Base-by-base conservation (phyloP, 2,329 filamentous ascomycete genomes). In the Aspergillus tamarii region DNA sequence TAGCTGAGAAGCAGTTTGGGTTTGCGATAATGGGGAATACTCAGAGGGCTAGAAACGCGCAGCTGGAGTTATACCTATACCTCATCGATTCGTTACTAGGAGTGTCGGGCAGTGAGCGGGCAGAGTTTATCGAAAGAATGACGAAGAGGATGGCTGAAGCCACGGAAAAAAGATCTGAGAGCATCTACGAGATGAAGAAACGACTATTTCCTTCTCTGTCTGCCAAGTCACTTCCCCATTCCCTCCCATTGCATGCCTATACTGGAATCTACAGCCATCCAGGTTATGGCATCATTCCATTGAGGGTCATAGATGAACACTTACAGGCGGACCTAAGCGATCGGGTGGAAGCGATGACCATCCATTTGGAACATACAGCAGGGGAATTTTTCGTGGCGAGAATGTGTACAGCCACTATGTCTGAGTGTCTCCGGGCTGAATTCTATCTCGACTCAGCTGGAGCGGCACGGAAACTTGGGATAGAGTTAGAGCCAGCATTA, bases 1-100 rank as follows among this genome's bases (percentile, higher is more conserved):
- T 73, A 9, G 70, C 72, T 1, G 65, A 63, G 5, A 66, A 61
- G 19, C 39, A 65, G 2, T 73, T 70, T 19, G 72, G 69, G 1
- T 69, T 73, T 45, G 70, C 57, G 0, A 64, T 73, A 54, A 72
- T 73, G 71, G 67, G 66, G 10, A 73, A 73, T 45, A 58, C 67
- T 0, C 57, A 28, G 5, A 54, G 58, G 36, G 66, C 64, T 1
- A 64, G 61, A 26, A 23, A 64, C 9, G 66, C 61, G 4, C 45
- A 67, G 43, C 23, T 62, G 23, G 52, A 64, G 41, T 48, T 69
- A 16, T 69, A 66, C 36, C 32, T 67, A 48, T 64, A 65, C 34
- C 57, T 69, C 9, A 52, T 69, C 1, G 65, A 67, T 41, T 62
- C 32, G 32, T n/a, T 69, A 28, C 41, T 71, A 14, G 66, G 66